A percentile compares a stretch with the other conserved stretches of the same genome.
phyloP scores from a whole-genome alignment of 352 stramenopile species.

The Globisporangium paddicum region DNA sequence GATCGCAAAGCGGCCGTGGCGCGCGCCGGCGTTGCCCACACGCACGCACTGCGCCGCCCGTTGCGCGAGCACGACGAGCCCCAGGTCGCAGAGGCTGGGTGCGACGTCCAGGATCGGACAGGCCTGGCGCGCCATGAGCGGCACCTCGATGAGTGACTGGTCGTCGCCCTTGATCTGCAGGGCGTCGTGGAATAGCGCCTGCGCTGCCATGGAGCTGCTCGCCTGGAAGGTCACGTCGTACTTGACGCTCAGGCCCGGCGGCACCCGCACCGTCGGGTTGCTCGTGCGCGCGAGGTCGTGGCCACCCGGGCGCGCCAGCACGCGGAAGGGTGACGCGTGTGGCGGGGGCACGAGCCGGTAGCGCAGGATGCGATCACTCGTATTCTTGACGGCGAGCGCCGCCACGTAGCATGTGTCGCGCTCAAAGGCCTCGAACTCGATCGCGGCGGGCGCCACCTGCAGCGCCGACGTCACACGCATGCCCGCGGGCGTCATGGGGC shows the following conservation, averaged over 20 bases:
- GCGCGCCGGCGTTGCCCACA: conserved; percentile 42
- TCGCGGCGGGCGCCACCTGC: conserved; percentile 48
- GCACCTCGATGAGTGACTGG: conserved; percentile 49
- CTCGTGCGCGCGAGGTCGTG: conserved; percentile 54
- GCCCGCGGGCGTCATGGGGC: conserved; percentile 11
- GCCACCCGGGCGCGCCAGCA: conserved; percentile 37
- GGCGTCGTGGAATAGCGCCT: conserved; percentile 53
- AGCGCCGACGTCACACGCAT: conserved; percentile 32
- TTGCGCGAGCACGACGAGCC: conserved; percentile 58
- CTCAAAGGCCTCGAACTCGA: conserved; percentile 72
- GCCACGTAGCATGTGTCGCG: conserved; percentile 59
- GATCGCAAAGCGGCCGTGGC: conserved; percentile 36
- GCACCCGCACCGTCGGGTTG: conserved; percentile 64
- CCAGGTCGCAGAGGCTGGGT: conserved; percentile 49
- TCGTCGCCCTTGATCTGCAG: conserved; percentile 60
- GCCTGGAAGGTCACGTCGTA: conserved; percentile 67
- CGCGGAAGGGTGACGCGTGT: conserved; percentile 47
- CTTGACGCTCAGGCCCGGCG: conserved; percentile 47
- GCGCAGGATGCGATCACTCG: conserved; percentile 51
- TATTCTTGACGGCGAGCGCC: conserved; percentile 56
- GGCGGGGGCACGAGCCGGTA: conserved; percentile 53
- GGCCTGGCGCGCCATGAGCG: conserved; percentile 45
- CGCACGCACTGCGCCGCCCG: conserved; percentile 48
- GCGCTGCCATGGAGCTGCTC: background rate
- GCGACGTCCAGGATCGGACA: conserved; percentile 56